These are phyloP conservation scores for Cucurbita pepo DNA, from an alignment of 306 rosid species.

Conservation along the genomic window DNA sequence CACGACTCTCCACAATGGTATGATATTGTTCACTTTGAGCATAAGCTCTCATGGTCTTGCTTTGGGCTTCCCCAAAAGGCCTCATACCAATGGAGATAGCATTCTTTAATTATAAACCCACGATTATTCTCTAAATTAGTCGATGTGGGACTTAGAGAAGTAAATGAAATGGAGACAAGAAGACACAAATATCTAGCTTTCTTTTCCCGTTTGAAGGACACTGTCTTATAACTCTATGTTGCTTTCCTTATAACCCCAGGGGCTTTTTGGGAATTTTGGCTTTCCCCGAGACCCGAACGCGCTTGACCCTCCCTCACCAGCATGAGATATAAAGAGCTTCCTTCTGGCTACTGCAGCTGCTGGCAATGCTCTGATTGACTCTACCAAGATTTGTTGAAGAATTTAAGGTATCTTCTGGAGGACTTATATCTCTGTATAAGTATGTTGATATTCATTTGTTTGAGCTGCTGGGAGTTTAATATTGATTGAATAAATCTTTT, in stretches of 20 bases:
- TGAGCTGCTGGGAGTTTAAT: constrained; percentile 1
- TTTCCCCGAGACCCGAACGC: constrained; percentile 28
- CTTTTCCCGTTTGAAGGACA: neutral
- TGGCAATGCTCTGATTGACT: neutral
- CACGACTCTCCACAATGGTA: too few species aligned
- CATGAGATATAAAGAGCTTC: constrained; percentile 15
- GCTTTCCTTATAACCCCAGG: constrained; percentile 31
- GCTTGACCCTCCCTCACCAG: constrained; percentile 23
- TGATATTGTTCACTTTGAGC: too few species aligned
- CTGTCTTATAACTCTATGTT: neutral
- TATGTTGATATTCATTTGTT: constrained; percentile 3
- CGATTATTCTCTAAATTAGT: too few species aligned
- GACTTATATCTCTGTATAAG: neutral
- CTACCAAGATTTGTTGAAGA: constrained; percentile 19
- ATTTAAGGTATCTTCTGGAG: neutral
- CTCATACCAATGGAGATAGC: too few species aligned
- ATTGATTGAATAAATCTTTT: neutral
- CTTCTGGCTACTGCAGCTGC: neutral
- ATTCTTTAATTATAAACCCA: too few species aligned
- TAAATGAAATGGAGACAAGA: too few species aligned
- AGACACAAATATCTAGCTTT: too few species aligned
- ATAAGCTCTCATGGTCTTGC: too few species aligned
- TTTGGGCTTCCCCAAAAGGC: too few species aligned
- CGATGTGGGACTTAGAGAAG: too few species aligned
- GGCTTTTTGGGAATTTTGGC: constrained; percentile 58